A percentile compares a stretch with the other conserved stretches of the same genome.
These are phyloP conservation scores for Cicer yamashitae DNA, from an alignment of 306 rosid genomes.

Conservation along the genomic window DNA sequence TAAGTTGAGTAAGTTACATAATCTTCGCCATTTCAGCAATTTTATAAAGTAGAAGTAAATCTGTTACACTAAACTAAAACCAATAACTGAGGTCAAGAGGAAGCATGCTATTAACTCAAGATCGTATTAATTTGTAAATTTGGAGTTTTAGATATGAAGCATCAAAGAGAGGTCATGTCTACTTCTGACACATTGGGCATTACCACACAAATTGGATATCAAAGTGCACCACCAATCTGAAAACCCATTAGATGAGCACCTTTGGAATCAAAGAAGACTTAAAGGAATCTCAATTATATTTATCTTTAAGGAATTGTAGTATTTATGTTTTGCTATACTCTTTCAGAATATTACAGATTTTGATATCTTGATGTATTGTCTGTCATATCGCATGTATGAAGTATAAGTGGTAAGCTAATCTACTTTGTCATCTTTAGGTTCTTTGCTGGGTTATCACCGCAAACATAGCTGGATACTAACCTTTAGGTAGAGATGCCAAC, in stretches of 20 bases:
- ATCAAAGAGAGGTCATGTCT: neutral
- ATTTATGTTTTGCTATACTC: neutral
- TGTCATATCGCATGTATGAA: neutral
- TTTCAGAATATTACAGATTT: neutral
- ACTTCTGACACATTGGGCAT: neutral
- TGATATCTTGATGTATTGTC: neutral
- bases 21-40: neutral
- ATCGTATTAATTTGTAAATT: neutral
- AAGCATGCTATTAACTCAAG: conserved; percentile 14
- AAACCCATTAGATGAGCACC: conserved; percentile 3
- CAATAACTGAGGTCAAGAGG: neutral
- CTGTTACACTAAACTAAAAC: neutral
- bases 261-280: neutral
- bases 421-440: neutral
- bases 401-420: neutral
- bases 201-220: neutral
- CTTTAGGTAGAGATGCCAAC: neutral
- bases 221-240: neutral
- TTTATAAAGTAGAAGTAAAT: conserved; percentile 8
- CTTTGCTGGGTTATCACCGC: neutral
- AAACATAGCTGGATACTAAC: conserved; percentile 1
- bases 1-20: conserved; percentile 15
- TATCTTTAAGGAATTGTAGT: neutral
- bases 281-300: neutral
- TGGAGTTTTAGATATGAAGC: neutral